A percentile compares a stretch with the other conserved stretches of the same genome.
phyloP scores from a whole-genome alignment of 83 land plant species.

The Picea engelmannii region DNA sequence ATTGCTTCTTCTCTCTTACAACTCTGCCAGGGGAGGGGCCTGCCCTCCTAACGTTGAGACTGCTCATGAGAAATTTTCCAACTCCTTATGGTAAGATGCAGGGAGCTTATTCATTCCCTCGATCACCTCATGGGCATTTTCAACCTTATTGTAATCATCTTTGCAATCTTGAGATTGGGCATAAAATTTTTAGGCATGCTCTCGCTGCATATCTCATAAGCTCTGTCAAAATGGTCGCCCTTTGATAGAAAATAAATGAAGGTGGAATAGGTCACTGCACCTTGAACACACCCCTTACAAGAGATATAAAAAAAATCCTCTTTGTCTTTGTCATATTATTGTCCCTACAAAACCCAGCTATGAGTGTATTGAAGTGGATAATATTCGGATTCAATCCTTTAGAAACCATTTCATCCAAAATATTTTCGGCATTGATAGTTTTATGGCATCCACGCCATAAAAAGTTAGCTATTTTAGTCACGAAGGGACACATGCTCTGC shows the following conservation, averaged over 20 bases:
- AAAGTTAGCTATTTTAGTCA: no score
- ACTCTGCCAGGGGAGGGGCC: no score
- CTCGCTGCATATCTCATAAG: slow-evolving; percentile 38
- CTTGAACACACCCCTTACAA: slow-evolving; percentile 28
- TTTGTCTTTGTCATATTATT: slow-evolving; percentile 30
- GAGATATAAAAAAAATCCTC: slow-evolving; percentile 35
- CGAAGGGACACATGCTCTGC: no score
- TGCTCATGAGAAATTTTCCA: no score
- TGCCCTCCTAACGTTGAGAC: no score
- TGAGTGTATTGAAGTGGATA: slow-evolving; percentile 42
- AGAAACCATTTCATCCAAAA: slow-evolving; percentile 31
- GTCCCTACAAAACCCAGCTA: slow-evolving; percentile 45
- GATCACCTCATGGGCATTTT: no score
- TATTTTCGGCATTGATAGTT: no score
- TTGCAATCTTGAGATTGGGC: slow-evolving; percentile 25
- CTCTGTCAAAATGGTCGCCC: slow-evolving; percentile 25
- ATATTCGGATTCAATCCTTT: slow-evolving; percentile 38
- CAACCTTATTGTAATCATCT: slow-evolving; percentile 13
- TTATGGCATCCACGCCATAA: no score
- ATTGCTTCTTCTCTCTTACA: no score
- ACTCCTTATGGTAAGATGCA: no score
- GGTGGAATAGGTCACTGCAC: slow-evolving; percentile 52
- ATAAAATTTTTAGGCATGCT: slow-evolving; percentile 15
- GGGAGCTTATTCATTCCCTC: no score
- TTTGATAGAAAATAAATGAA: slow-evolving; percentile 42